Conservation (phyloP, 129 eudicot species). For the Gnaphalium uliginosum region DNA sequence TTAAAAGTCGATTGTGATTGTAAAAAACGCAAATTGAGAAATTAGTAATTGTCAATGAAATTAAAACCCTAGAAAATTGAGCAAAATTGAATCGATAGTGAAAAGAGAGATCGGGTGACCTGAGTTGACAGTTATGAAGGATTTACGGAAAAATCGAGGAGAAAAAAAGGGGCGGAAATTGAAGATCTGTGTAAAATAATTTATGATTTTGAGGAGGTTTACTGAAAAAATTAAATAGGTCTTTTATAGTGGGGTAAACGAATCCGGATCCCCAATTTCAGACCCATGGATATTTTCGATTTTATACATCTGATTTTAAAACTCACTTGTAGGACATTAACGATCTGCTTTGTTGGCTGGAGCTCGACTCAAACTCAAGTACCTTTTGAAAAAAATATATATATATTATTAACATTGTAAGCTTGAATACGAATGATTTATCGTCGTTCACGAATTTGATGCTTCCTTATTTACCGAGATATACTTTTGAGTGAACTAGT, state of each 20-base stretch:
- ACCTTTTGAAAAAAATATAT: no score
- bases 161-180: neutral
- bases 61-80: neutral
- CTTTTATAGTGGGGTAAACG: constrained; percentile 27
- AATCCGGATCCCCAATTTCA: constrained; percentile 23
- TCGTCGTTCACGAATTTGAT: no score
- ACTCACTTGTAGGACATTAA: no score
- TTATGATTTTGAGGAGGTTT: neutral
- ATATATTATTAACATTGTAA: no score
- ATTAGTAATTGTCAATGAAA: neutral
- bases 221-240: neutral
- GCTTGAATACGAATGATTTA: no score
- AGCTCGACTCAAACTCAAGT: no score
- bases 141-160: constrained; percentile 9
- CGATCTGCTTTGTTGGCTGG: no score
- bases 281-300: neutral
- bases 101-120: neutral
- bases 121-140: neutral
- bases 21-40: neutral
- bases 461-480: no score
- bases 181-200: neutral
- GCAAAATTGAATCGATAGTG: neutral
- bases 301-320: no score
- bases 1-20: neutral
- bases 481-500: no score